These are phyloP conservation scores for Leccinum fuscescens DNA, from an alignment of 1,284 basidiomycete genomes.

Conservation along the genomic window DNA sequence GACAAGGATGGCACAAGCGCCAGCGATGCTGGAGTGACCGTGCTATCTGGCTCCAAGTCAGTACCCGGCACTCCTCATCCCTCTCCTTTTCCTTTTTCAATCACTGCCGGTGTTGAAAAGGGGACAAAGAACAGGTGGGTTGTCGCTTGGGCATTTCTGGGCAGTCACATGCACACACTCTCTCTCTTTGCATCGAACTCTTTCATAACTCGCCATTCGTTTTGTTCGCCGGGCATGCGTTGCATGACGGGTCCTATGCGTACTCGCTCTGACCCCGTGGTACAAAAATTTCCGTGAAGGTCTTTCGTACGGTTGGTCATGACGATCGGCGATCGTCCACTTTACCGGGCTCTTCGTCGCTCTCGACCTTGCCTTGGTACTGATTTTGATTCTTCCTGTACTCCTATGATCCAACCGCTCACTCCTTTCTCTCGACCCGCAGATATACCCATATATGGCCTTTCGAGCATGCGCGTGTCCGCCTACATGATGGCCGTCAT, in stretches of 20 bases:
- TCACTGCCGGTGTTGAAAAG: conserved; percentile 94
- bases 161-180: not conserved
- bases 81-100: conserved; percentile 78
- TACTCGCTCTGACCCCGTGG: not conserved
- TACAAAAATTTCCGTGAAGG: not conserved
- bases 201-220: not conserved
- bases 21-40: conserved; percentile 5
- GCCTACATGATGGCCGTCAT: conserved; percentile 48
- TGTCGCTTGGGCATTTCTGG: conserved; percentile 33
- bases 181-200: not conserved
- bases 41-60: conserved; percentile 22
- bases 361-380: not conserved
- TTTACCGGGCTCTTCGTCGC: not conserved
- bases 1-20: not conserved
- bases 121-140: conserved; percentile 88
- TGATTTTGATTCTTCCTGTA: not conserved
- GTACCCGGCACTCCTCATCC: conserved; percentile 24
- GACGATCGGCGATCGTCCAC: conserved; percentile 10
- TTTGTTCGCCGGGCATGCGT: not conserved
- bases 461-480: conserved; percentile 88
- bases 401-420: conserved; percentile 7
- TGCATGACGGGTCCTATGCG: not conserved
- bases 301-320: not conserved
- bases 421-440: conserved; percentile 6
- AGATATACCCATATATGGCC: conserved; percentile 96